Evolutionary conservation across 257 asterid species (phyloP), one percentile per base, ranked within the genome.

Genomic region (Salvia splendens): DNA sequence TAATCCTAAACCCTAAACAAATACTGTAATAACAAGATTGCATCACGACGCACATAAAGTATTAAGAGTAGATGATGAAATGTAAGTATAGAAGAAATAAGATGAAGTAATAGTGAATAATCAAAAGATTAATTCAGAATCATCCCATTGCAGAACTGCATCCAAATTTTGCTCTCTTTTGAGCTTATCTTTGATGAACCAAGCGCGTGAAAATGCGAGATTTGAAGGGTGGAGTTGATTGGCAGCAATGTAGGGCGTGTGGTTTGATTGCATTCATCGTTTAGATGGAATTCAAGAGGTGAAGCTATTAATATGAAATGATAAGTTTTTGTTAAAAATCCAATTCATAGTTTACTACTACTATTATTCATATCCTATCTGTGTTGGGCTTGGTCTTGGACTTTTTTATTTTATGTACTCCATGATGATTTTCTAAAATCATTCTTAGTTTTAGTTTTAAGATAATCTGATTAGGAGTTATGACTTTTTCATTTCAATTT

Each of bases 91-190:
- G 1, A 35, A 38, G 2, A 38, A 36, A n/a, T n/a, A n/a, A n/a
- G n/a, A n/a, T n/a, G n/a, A 7, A 36, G 3, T 5, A 36, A 4
- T 3, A 43, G 3, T 43, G 4, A 51, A 16, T 17, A 43, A 48
- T 67, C 56, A 89, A 4, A 85, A 24, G 50, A 60, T 73, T 41
- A 83, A 80, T 8, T 79, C 86, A 2, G 91, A 79, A 56, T 88
- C 95, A 33, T 85, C 95, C 96, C 96, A 89, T 16, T 87, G 95
- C 45, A 89, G 81, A 15, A 89, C 89, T 5, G 95, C 93, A 55
- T 67, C 92, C 81, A 83, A 75, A 80, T 87, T 81, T 17, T 89
- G 91, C 74, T 89, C 95, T 66, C 91, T 73, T 47, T 89, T 89
- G 35, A 89, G 83, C 78, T 87, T 89, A 57, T 87, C 95, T 49